Percentiles rank a stretch among this genome's conserved stretches.
These are phyloP conservation scores for Pythium oligandrum DNA, from an alignment of 352 stramenopile genomes.

Conservation along the genomic window DNA sequence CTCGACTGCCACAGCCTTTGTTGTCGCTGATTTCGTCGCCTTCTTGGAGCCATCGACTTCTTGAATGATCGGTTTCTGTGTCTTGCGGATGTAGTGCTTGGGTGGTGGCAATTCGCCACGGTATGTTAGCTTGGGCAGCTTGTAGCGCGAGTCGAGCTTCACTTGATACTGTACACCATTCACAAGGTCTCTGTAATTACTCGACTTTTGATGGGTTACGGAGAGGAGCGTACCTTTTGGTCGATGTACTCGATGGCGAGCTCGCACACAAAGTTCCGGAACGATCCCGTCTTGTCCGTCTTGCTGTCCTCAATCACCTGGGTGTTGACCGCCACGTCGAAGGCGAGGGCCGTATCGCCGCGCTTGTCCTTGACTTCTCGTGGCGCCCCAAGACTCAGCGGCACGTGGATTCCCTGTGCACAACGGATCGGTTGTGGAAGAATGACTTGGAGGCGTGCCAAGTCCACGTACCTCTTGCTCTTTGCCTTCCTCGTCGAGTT, in stretches of 20 bases:
- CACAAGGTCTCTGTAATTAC: no score
- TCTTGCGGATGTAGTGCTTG: conserved; percentile 80
- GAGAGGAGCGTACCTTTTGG: conserved; percentile 43
- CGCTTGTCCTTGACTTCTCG: conserved; percentile 79
- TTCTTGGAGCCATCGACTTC: conserved; percentile 35
- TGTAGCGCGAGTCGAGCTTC: conserved; percentile 68
- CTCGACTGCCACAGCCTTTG: conserved; percentile 6
- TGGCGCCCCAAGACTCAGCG: conserved; percentile 57
- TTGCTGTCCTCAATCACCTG: conserved; percentile 68
- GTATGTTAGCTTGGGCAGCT: conserved; percentile 69
- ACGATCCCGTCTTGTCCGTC: conserved; percentile 55
- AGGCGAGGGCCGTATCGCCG: conserved; percentile 48
- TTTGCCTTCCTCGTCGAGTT: conserved; percentile 65
- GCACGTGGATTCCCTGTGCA: conserved; percentile 57
- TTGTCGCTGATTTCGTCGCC: conserved; percentile 4
- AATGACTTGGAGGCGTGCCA: background rate
- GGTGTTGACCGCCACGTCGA: conserved; percentile 77
- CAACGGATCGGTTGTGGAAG: no score
- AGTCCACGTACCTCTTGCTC: conserved; percentile 52
- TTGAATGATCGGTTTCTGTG: conserved; percentile 63
- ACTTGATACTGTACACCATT: conserved; percentile 55
- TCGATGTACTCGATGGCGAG: conserved; percentile 79
- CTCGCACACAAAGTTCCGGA: conserved; percentile 82
- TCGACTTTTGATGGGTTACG: no score
- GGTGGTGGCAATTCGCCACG: conserved; percentile 53